Conservation (phyloP, 345 rosid genomes). For the Moricandia arvensis region DNA sequence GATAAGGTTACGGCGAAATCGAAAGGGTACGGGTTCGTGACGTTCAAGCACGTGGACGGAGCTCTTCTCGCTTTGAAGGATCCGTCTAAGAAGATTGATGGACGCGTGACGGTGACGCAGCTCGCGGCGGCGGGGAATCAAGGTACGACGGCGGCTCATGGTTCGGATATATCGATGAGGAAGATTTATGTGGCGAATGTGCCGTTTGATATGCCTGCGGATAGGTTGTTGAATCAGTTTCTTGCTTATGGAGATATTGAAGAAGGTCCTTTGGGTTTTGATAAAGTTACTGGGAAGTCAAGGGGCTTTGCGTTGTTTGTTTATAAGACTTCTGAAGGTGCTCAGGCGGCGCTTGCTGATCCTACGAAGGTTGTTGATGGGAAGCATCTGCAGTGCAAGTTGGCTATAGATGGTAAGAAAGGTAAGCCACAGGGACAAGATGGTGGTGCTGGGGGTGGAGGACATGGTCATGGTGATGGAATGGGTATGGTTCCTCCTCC, state of each 20-base stretch:
- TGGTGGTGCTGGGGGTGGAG: constrained; percentile 39
- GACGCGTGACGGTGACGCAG: constrained; percentile 75
- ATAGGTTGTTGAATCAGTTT: constrained; percentile 55
- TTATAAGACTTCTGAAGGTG: constrained; percentile 69
- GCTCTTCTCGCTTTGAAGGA: constrained; percentile 65
- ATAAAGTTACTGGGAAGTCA: constrained; percentile 73
- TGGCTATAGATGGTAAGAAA: constrained; percentile 70
- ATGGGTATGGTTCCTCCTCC: constrained; percentile 49
- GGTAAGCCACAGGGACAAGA: constrained; percentile 33
- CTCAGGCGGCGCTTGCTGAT: constrained; percentile 63
- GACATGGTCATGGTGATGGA: constrained; percentile 52
- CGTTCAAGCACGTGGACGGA: constrained; percentile 60
- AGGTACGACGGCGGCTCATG: constrained; percentile 23
- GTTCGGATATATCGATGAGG: constrained; percentile 56
- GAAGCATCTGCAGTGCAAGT: constrained; percentile 55
- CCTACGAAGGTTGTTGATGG: constrained; percentile 72
- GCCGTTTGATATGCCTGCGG: constrained; percentile 59
- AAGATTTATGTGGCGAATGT: constrained; percentile 83
- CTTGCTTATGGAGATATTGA: constrained; percentile 73
- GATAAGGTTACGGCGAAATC: constrained; percentile 70
- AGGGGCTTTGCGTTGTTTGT: constrained; percentile 79
- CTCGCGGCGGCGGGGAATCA: constrained; percentile 71
- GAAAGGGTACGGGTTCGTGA: constrained; percentile 77
- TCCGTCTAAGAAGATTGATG: constrained; percentile 77
- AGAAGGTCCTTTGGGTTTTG: constrained; percentile 82